Evolutionary conservation across 148 eudicot genomes (phyloP).

Genomic region (Camellia granthamiana): DNA sequence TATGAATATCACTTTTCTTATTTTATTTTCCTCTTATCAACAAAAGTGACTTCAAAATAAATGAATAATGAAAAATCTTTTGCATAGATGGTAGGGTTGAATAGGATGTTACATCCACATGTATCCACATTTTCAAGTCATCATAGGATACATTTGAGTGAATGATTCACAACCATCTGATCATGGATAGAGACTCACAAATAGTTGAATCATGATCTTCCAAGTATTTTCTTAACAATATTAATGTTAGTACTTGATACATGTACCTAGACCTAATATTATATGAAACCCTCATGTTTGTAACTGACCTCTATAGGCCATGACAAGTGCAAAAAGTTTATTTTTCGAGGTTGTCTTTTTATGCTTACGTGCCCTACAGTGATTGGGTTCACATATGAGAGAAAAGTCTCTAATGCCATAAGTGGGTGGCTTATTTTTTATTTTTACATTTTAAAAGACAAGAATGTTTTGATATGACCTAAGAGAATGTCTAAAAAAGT

Average conservation of each 20-base stretch:
- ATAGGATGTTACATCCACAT: too few relatives aligned
- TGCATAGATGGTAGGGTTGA: too few relatives aligned
- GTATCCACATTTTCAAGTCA: too few relatives aligned
- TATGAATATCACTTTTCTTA: too few relatives aligned
- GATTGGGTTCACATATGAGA: background rate
- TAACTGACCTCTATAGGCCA: constrained; percentile 23
- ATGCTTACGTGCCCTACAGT: background rate
- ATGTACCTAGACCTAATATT: background rate
- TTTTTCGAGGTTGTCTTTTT: constrained; percentile 8
- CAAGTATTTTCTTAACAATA: too few relatives aligned
- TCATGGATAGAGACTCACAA: background rate
- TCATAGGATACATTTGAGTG: background rate
- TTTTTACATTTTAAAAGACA: background rate
- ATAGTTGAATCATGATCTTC: too few relatives aligned
- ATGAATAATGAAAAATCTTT: too few relatives aligned
- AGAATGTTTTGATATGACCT: constrained; percentile 27
- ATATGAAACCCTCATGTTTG: background rate
- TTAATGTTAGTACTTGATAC: too few relatives aligned
- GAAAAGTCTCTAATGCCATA: background rate
- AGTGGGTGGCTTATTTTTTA: background rate
- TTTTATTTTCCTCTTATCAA: too few relatives aligned
- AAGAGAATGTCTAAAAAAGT: constrained; percentile 20
- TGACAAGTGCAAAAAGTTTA: constrained; percentile 24
- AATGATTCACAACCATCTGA: background rate
- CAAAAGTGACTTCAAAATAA: too few relatives aligned